Conservation (phyloP, 371 early-diverging fungal species). For the Smittium culicis region DNA sequence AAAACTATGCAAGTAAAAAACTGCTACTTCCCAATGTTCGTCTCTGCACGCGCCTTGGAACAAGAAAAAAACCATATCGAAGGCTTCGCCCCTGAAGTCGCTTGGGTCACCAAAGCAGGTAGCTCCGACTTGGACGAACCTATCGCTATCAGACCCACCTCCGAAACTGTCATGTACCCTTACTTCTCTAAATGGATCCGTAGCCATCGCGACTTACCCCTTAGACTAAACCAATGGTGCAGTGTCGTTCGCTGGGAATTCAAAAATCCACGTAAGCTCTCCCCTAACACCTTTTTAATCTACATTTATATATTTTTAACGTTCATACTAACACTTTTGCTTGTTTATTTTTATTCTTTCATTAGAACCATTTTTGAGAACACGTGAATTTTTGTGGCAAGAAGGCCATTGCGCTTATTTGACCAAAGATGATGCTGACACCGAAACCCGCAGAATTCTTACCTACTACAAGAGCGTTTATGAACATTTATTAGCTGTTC, state of each 20-base stretch:
- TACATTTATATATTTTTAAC: neutral
- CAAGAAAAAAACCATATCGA: constrained; percentile 99
- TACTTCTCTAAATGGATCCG: constrained; percentile 98
- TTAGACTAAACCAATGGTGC: constrained; percentile 99
- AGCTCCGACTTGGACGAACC: constrained; percentile 87
- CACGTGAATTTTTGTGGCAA: constrained; percentile 99
- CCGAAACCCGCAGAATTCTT: constrained; percentile 85
- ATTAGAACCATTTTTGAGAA: constrained; percentile 89
- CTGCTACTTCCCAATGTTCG: constrained; percentile 99
- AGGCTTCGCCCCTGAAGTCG: constrained; percentile 99
- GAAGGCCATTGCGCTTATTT: constrained; percentile 99
- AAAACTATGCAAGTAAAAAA: constrained; percentile 91
- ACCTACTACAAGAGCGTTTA: constrained; percentile 95
- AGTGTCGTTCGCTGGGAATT: constrained; percentile 99
- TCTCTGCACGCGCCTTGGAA: constrained; percentile 79
- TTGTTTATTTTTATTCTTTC: neutral
- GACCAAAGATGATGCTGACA: constrained; percentile 79
- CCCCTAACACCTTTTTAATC: neutral
- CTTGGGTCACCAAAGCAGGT: constrained; percentile 99
- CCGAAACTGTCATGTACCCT: constrained; percentile 99
- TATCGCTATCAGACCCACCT: constrained; percentile 98
- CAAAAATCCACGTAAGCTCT: constrained; percentile 83
- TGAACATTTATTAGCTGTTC: constrained; percentile 96
- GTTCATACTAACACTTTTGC: no score
- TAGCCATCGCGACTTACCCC: constrained; percentile 96